These are phyloP conservation scores for Letharia lupina DNA, from an alignment of 495 filamentous ascomycete genomes.

Conservation along the genomic window DNA sequence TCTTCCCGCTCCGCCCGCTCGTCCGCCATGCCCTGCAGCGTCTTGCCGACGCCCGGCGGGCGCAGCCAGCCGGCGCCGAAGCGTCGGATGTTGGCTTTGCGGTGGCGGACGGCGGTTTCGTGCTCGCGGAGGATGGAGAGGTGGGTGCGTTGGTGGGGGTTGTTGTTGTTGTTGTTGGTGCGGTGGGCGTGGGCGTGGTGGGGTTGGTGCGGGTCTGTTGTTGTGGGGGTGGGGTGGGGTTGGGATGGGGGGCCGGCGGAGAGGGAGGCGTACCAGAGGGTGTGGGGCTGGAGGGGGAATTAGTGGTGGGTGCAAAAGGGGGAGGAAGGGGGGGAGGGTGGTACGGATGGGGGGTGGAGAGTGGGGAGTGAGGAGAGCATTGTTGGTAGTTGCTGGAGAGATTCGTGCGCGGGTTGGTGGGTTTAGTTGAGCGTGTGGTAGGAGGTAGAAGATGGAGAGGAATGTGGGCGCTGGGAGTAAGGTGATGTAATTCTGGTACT, in stretches of 20 bases:
- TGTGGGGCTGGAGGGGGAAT: conserved; percentile 51
- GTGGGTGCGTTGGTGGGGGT: conserved; percentile 26
- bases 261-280: conserved; percentile 25
- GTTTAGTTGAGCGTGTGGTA: background rate
- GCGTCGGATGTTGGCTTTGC: conserved; percentile 62
- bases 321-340: background rate
- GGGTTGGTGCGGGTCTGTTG: conserved; percentile 26
- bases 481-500: too few species aligned
- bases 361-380: conserved; percentile 66
- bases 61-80: conserved; percentile 74
- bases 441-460: background rate
- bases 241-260: conserved; percentile 44
- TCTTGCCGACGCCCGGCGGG: conserved; percentile 68
- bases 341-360: conserved; percentile 63
- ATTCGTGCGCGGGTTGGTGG: background rate
- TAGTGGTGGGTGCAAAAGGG: conserved; percentile 42
- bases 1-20: conserved; percentile 74
- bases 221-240: conserved; percentile 35
- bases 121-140: conserved; percentile 58
- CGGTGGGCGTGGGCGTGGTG: conserved; percentile 49
- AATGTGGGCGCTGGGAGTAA: too few species aligned
- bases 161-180: conserved; percentile 23
- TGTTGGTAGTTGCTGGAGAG: background rate
- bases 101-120: conserved; percentile 56
- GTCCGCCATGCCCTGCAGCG: conserved; percentile 65